These are phyloP conservation scores for Lomentospora prolificans DNA, from an alignment of 2,329 filamentous ascomycete genomes.

Conservation along the genomic window DNA sequence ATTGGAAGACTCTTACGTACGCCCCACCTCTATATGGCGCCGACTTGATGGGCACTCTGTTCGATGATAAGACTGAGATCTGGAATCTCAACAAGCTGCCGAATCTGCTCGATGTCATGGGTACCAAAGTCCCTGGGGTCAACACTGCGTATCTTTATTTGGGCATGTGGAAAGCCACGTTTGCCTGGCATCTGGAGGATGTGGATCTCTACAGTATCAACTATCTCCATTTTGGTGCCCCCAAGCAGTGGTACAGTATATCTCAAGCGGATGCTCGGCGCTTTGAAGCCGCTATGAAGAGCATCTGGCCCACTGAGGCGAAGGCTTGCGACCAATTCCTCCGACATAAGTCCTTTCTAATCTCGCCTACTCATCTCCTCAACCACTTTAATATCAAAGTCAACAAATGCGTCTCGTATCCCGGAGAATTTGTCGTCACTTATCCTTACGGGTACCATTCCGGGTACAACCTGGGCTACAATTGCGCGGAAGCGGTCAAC, in stretches of 20 bases:
- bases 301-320: conserved; percentile 85
- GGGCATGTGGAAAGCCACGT: conserved; percentile 99
- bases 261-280: conserved; percentile 87
- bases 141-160: conserved; percentile 97
- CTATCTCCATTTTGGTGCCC: conserved; percentile 96
- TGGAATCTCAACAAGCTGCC: conserved; percentile 96
- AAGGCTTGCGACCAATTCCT: conserved; percentile 96
- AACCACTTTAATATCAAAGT: conserved; percentile 91
- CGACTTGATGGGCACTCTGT: conserved; percentile 91
- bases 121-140: conserved; percentile 91
- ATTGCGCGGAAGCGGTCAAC: conserved; percentile 97
- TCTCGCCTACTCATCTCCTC: conserved; percentile 79
- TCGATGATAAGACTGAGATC: conserved; percentile 69
- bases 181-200: conserved; percentile 97
- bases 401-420: conserved; percentile 90
- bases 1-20: conserved; percentile 97
- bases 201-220: conserved; percentile 99
- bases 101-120: conserved; percentile 86
- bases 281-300: conserved; percentile 93
- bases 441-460: conserved; percentile 99
- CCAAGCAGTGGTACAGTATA: conserved; percentile 99
- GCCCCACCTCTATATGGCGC: conserved; percentile 92
- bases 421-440: conserved; percentile 96
- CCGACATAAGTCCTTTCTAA: conserved; percentile 93
- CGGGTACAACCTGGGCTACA: conserved; percentile 95